These are phyloP conservation scores for Cladosporium sp. DNA, from an alignment of 2,329 filamentous ascomycete genomes.

Conservation along the genomic window DNA sequence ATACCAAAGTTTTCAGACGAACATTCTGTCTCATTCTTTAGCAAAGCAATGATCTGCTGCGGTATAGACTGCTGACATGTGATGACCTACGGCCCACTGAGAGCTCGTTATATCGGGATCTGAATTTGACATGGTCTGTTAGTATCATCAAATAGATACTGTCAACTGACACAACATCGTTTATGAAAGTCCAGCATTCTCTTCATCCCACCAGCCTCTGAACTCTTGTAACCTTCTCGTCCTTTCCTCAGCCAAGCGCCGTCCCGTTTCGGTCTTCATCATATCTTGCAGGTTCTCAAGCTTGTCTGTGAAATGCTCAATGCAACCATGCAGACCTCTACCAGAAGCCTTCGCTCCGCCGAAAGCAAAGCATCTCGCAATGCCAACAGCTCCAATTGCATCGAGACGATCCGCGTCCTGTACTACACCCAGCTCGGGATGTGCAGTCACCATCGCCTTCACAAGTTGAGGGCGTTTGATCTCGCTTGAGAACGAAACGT, in stretches of 20 bases:
- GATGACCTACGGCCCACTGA: not conserved
- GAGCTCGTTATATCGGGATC: too few relatives aligned
- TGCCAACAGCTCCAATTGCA: constrained; percentile 80
- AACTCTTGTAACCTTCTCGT: constrained; percentile 49
- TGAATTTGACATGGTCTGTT: too few relatives aligned
- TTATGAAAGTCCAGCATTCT: constrained; percentile 25
- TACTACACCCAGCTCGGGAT: constrained; percentile 77
- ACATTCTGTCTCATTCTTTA: not conserved
- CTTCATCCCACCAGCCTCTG: constrained; percentile 52
- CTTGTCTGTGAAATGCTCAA: constrained; percentile 75
- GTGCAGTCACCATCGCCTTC: constrained; percentile 53
- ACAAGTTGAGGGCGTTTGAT: constrained; percentile 59
- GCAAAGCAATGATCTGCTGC: not conserved
- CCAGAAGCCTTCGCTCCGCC: constrained; percentile 58
- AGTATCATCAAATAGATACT: too few relatives aligned
- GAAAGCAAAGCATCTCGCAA: constrained; percentile 74
- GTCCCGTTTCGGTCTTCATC: constrained; percentile 57
- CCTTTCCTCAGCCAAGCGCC: constrained; percentile 45
- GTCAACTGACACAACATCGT: too few relatives aligned
- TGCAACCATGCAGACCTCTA: constrained; percentile 57
- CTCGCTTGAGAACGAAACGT: constrained; percentile 77
- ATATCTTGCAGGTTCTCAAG: constrained; percentile 59
- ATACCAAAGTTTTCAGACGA: too few relatives aligned
- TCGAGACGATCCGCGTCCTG: constrained; percentile 94
- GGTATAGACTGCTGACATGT: not conserved